Evolutionary conservation across 495 filamentous ascomycete genomes (phyloP), one percentile per base, ranked within the genome.

Genomic region (Podospora appendiculata): DNA sequence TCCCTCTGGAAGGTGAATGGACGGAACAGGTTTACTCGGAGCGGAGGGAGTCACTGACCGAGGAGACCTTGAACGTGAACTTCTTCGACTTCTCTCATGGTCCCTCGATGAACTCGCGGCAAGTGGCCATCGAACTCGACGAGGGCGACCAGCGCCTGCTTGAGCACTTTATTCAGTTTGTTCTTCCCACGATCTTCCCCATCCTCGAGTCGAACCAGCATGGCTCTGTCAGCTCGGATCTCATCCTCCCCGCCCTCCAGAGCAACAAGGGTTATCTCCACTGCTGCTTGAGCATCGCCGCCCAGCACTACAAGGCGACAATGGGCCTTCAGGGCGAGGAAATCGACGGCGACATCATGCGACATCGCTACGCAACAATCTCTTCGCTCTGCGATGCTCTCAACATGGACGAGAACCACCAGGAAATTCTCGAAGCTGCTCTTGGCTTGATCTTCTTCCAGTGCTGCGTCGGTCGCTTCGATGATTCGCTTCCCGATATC

Each of bases 371-470:
- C 64, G 87, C 89, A 25, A 90, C 90, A 12, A 88, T 98, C 58
- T 82, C 87, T 1, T 80, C 89, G 55, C 78, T 98, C 1, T 96
- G 89, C 70, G 83, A 90, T 54, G 88, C 92, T 0, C 75, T 97
- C 34, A 82, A 82, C 53, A 71, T 77, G 33, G 92, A 98, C 59
- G 79, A 81, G 57, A 75, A 96, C 55, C 90, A 95, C 66, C 78
- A 86, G 44, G 77, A 92, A 61, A 95, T 96, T 56, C 79, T 98
- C 11, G 93, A 98, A 70, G 90, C 93, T 3, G 90, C 92, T 1
- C 76, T 98, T 8, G 93, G 89, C 46, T 91, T 98, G 82, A 95
- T 96, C 54, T 90, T 97, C 73, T 98, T 96, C 77, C 91, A 96
- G 59, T 92, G 87, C 72, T 88, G 88, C 13, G 91, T 97, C 51